phyloP scores from a whole-genome alignment of 495 filamentous ascomycete genomes.

The Aspergillus ostianus region DNA sequence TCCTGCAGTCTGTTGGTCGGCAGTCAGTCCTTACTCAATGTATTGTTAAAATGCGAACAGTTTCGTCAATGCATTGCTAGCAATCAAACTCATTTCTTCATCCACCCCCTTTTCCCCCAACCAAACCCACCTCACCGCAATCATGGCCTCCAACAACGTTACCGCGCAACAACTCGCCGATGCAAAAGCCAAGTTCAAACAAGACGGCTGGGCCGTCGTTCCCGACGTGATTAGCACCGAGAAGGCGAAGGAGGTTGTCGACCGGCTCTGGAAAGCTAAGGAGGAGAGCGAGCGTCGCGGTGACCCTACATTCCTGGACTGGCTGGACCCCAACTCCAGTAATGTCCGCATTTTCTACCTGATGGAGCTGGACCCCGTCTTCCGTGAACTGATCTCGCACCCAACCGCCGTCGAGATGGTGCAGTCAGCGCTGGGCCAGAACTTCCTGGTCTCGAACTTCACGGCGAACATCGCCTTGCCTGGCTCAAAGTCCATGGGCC shows the following conservation, averaged over 20 bases:
- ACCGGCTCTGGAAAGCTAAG: conserved; percentile 3
- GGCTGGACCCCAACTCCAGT: conserved; percentile 8
- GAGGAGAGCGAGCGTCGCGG: conserved; percentile 3
- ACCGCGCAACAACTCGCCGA: conserved; percentile 5
- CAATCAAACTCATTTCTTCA: neutral
- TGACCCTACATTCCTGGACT: conserved; percentile 6
- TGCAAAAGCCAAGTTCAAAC: conserved; percentile 4
- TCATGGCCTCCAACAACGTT: neutral
- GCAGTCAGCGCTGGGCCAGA: conserved; percentile 1
- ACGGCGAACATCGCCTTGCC: conserved; percentile 8
- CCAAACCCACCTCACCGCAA: neutral
- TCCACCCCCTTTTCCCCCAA: neutral
- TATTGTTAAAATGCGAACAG: neutral
- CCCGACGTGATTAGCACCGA: conserved; percentile 6
- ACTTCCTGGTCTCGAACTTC: conserved; percentile 10
- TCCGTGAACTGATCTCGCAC: conserved; percentile 7
- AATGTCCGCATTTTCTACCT: conserved; percentile 9
- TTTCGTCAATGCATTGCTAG: neutral
- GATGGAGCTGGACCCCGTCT: conserved; percentile 7
- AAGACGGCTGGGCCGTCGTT: conserved; percentile 6
- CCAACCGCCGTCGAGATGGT: conserved; percentile 8
- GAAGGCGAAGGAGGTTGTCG: neutral
- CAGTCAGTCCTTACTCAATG: neutral
- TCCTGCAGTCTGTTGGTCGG: neutral
- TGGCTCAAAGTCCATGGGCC: conserved; percentile 6